Evolutionary conservation across 495 filamentous ascomycete genomes (phyloP), one percentile per base, ranked within the genome.

Genomic region (Penicillium maclennaniae): DNA sequence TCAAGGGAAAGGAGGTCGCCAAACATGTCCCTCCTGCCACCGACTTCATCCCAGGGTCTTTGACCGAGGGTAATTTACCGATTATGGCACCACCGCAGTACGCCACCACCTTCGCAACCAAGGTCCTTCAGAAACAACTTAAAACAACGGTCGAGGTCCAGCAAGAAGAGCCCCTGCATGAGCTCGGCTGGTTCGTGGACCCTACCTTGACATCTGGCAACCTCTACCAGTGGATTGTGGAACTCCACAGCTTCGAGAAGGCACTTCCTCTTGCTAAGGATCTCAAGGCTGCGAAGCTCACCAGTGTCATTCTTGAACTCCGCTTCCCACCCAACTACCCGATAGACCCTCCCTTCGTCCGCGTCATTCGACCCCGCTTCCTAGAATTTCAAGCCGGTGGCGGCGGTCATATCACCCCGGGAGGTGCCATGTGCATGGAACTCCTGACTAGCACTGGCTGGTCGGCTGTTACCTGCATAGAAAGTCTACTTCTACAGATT

Each of bases 351-450:
- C 92, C 92, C 0, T 95, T 96, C 59, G 79, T 96, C 25, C 86
- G 92, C 3, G 83, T 96, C 7, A 82, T 97, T 49, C 80, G 87
- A 12, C 92, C 92, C 0, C 84, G 86, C 7, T 95, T 96, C 69
- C 68, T 90, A 34, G 71, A 79, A 10, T 90, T 91, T 64, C 61
- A 67, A 40, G 39, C 71, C 6, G 89, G 91, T 10, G 92, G 92
- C 20, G 92, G 92, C 17, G 92, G 92, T 1, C 91, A 97, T 65
- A 86, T 97, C 49, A 96, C 92, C 0, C 62, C 71, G n/a, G 92
- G 92, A 3, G 92, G 92, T 1, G 87, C 91, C 1, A 78, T 97
- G 69, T 96, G 92, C 68, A 91, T 96, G 88, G 87, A 97, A 69
- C 76, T 96, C 7, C 79, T 97, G 34, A 96, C 92, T 3, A 87